A percentile compares a stretch with the other conserved stretches of the same genome.
Conservation (phyloP, 495 filamentous ascomycete genomes). For the Penicillium atrosanguineum region DNA sequence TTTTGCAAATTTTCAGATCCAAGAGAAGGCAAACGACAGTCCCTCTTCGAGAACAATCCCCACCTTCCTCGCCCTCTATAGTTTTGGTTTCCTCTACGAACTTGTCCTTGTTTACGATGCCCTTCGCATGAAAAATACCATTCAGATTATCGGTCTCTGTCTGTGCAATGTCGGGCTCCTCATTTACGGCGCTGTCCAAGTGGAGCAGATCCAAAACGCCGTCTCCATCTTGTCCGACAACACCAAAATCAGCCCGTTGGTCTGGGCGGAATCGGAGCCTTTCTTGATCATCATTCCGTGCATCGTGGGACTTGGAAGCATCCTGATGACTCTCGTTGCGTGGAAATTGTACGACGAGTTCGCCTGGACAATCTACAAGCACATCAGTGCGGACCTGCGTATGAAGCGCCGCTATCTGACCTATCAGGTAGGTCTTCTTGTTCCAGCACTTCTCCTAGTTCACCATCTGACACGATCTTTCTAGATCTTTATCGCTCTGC, state of each 20-base stretch:
- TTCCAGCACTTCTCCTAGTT: not conserved
- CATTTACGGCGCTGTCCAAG: conserved; percentile 88
- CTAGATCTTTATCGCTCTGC: conserved; percentile 93
- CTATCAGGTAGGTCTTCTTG: conserved; percentile 72
- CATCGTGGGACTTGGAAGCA: conserved; percentile 72
- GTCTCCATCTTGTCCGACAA: conserved; percentile 45
- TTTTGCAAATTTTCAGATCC: conserved; percentile 59
- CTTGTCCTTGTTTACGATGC: conserved; percentile 89
- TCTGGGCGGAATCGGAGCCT: conserved; percentile 68
- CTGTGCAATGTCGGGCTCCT: conserved; percentile 86
- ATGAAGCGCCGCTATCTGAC: conserved; percentile 96
- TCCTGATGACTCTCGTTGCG: conserved; percentile 70
- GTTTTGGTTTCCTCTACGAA: conserved; percentile 94
- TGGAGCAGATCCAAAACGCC: conserved; percentile 79
- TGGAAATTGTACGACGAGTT: conserved; percentile 99
- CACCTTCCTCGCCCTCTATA: conserved; percentile 92
- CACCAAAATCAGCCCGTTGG: conserved; percentile 34
- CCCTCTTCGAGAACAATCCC: conserved; percentile 66
- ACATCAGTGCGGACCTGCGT: conserved; percentile 93
- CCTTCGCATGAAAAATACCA: conserved; percentile 91
- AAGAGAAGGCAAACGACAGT: conserved; percentile 53
- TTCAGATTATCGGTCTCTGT: conserved; percentile 95
- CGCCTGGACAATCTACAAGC: conserved; percentile 98
- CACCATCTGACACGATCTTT: conserved; percentile 23
- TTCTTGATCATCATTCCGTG: conserved; percentile 83